Percentiles rank a stretch among this genome's conserved stretches.
These are phyloP conservation scores for Phytopythium delawarense DNA, from an alignment of 352 stramenopile genomes.

Conservation along the genomic window DNA sequence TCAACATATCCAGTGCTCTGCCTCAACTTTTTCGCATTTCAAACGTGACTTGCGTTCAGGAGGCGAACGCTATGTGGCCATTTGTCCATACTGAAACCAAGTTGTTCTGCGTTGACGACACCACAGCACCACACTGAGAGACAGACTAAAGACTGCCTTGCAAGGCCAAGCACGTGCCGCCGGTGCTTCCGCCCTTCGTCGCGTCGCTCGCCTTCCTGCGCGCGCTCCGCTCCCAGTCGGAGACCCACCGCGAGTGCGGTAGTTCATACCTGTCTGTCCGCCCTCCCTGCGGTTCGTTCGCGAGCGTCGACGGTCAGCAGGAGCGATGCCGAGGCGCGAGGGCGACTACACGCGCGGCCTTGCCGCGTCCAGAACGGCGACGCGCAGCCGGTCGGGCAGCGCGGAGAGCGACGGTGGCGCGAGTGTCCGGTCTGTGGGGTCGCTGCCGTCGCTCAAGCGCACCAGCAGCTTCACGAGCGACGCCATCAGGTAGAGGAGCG, in stretches of 20 bases:
- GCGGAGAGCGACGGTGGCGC: conserved; percentile 4
- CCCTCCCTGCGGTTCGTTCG: background rate
- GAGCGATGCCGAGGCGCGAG: background rate
- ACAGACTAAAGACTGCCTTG: too few species aligned
- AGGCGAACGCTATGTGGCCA: too few species aligned
- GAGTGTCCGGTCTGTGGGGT: background rate
- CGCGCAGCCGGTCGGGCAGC: conserved; percentile 6
- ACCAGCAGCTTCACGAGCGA: conserved; percentile 9
- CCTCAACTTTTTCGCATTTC: too few species aligned
- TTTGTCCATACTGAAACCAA: too few species aligned
- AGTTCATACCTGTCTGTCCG: background rate
- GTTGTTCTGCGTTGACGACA: too few species aligned
- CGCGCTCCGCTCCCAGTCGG: too few species aligned
- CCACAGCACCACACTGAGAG: too few species aligned
- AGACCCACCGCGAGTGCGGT: background rate
- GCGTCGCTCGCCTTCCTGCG: too few species aligned
- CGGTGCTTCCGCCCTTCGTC: too few species aligned
- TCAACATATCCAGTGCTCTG: too few species aligned
- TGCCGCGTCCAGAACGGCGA: background rate
- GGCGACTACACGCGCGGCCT: background rate
- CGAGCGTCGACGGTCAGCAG: background rate
- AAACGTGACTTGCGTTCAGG: too few species aligned
- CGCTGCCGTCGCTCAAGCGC: conserved; percentile 5
- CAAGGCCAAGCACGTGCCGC: too few species aligned
- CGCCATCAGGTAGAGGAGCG: conserved; percentile 3